Evolutionary conservation across 441 rosid species (phyloP).

Genomic region (Francoa sonchifolia): DNA sequence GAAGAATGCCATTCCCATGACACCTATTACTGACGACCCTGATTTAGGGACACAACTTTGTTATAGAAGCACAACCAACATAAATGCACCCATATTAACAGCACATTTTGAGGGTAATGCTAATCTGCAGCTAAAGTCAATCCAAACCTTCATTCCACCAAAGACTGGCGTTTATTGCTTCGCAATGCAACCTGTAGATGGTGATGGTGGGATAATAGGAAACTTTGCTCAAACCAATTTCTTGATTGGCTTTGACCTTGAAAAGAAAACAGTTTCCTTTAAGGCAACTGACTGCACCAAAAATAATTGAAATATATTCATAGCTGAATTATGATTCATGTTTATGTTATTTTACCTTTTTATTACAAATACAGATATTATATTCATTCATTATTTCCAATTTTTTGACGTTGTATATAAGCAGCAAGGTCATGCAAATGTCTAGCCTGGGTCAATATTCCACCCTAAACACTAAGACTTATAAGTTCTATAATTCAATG

Average conservation of each 20-base stretch:
- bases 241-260: constrained; percentile 45
- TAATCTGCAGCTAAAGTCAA: constrained; percentile 16
- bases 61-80: background rate
- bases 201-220: constrained; percentile 28
- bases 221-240: constrained; percentile 45
- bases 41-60: constrained; percentile 5
- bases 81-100: constrained; percentile 4
- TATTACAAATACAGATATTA: no score
- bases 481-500: no score
- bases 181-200: constrained; percentile 26
- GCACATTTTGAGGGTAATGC: constrained; percentile 32
- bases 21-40: constrained; percentile 7
- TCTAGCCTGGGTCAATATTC: no score
- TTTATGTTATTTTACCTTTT: no score
- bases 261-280: constrained; percentile 30
- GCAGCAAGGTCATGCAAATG: no score
- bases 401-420: no score
- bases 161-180: constrained; percentile 33
- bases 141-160: constrained; percentile 25
- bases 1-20: background rate
- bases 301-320: no score
- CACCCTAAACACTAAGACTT: no score
- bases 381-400: no score
- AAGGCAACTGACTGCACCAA: constrained; percentile 37
- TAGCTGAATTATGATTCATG: no score